Conservation (phyloP, 768 basidiomycete genomes). For the Russula sp. region DNA sequence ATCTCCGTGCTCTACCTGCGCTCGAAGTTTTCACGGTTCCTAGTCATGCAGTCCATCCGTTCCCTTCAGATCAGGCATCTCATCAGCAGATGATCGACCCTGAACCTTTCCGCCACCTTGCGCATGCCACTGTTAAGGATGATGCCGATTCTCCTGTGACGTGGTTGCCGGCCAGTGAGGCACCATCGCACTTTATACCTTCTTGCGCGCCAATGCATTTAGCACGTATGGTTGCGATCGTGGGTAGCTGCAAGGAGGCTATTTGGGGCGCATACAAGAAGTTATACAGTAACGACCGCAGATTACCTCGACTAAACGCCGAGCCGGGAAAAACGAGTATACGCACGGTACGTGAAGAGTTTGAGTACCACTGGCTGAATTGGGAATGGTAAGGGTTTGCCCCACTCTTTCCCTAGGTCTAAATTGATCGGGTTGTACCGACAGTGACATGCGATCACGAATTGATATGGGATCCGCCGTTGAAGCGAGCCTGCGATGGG, state of each 20-base stretch:
- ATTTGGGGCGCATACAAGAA: slow-evolving; percentile 59
- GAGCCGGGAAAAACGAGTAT: slow-evolving; percentile 13
- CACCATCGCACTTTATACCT: slow-evolving; percentile 32
- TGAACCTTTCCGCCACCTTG: slow-evolving; percentile 20
- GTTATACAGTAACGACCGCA: slow-evolving; percentile 34
- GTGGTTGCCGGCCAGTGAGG: slow-evolving; percentile 14
- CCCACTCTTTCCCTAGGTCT: not conserved
- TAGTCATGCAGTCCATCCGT: not conserved
- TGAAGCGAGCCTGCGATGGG: slow-evolving; percentile 47
- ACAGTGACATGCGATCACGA: slow-evolving; percentile 72
- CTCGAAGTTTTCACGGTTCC: slow-evolving; percentile 19
- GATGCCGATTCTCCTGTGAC: slow-evolving; percentile 7
- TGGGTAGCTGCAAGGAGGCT: slow-evolving; percentile 61
- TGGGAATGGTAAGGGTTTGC: slow-evolving; percentile 53
- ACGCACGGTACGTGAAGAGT: slow-evolving; percentile 47
- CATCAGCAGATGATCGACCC: slow-evolving; percentile 18
- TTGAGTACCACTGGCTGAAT: slow-evolving; percentile 59
- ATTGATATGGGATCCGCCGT: slow-evolving; percentile 53
- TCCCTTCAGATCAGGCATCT: not conserved
- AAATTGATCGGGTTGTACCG: not conserved
- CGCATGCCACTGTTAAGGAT: slow-evolving; percentile 16
- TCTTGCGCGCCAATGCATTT: slow-evolving; percentile 61
- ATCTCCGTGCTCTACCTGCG: slow-evolving; percentile 20
- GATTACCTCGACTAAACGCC: slow-evolving; percentile 32
- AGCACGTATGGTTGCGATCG: slow-evolving; percentile 48